A percentile compares a stretch with the other conserved stretches of the same genome.
phyloP scores from a whole-genome alignment of 2,329 filamentous ascomycete genomes.

The Beauveria sp. region DNA sequence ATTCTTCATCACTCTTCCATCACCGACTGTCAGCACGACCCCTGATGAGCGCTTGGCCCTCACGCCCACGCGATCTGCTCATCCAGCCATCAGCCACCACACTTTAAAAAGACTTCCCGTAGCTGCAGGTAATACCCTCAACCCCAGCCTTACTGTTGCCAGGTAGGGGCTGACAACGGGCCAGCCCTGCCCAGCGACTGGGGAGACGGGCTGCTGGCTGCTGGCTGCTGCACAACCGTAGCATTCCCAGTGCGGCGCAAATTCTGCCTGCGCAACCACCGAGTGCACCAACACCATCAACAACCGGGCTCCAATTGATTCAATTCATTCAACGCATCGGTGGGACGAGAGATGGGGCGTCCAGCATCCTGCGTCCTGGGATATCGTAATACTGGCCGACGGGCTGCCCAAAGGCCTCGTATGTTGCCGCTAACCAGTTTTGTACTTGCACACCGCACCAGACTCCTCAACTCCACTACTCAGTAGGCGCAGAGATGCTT shows the following conservation, averaged over 20 bases:
- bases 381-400: not conserved
- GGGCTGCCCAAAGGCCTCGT: not conserved
- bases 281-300: not conserved
- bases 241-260: not conserved
- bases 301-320: no score
- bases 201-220: no score
- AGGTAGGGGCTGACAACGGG: not conserved
- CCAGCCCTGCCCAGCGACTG: not conserved
- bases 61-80: not conserved
- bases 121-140: not conserved
- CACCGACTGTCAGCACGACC: not conserved
- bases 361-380: no score
- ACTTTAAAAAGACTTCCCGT: not conserved
- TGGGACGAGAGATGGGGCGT: not conserved
- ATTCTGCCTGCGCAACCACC: not conserved
- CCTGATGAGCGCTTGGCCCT: not conserved
- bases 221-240: not conserved
- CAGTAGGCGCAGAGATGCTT: not conserved
- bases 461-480: not conserved
- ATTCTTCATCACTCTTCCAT: not conserved
- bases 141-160: not conserved
- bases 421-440: not conserved
- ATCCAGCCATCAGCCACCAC: not conserved
- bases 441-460: conserved; percentile 9
- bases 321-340: not conserved